Evolutionary conservation across 495 filamentous ascomycete genomes (phyloP).

Genomic region (Trichoderma parareesei): DNA sequence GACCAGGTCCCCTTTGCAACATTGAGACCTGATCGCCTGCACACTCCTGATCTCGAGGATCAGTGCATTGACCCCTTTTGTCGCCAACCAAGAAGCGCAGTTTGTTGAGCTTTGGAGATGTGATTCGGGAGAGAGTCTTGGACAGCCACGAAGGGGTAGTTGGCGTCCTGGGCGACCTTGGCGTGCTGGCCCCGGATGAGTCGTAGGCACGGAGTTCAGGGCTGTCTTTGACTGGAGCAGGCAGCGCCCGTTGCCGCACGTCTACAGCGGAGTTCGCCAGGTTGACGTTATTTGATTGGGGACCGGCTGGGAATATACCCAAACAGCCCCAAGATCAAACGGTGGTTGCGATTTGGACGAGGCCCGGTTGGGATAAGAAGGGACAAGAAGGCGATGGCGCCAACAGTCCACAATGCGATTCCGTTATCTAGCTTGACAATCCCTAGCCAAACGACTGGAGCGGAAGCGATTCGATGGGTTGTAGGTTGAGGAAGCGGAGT

Average conservation of each 20-base stretch:
- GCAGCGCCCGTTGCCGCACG: slow-evolving; percentile 11
- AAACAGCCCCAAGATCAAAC: slow-evolving; percentile 2
- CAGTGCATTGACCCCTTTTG: slow-evolving; percentile 44
- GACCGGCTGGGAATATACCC: slow-evolving; percentile 12
- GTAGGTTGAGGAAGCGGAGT: not conserved
- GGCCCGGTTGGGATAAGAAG: not conserved
- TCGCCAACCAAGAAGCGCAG: not conserved
- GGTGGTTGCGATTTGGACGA: not conserved
- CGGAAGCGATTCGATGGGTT: not conserved
- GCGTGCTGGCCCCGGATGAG: not conserved
- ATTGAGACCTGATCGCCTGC: slow-evolving; percentile 53
- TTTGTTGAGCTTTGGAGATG: not conserved
- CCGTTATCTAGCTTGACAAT: not conserved
- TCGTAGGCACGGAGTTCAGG: not conserved
- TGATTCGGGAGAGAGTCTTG: not conserved
- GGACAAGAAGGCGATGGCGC: not conserved
- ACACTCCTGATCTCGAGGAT: slow-evolving; percentile 37
- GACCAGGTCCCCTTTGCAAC: slow-evolving; percentile 47
- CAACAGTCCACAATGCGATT: not conserved
- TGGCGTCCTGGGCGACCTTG: slow-evolving; percentile 8
- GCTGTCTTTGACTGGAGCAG: slow-evolving; percentile 2
- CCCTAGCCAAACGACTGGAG: not conserved
- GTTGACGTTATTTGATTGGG: slow-evolving; percentile 1
- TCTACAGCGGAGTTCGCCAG: slow-evolving; percentile 7
- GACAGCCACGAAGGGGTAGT: slow-evolving; percentile 9